These are phyloP conservation scores for Chaetomium olivaceum DNA, from an alignment of 2,329 filamentous ascomycete genomes.

Conservation along the genomic window DNA sequence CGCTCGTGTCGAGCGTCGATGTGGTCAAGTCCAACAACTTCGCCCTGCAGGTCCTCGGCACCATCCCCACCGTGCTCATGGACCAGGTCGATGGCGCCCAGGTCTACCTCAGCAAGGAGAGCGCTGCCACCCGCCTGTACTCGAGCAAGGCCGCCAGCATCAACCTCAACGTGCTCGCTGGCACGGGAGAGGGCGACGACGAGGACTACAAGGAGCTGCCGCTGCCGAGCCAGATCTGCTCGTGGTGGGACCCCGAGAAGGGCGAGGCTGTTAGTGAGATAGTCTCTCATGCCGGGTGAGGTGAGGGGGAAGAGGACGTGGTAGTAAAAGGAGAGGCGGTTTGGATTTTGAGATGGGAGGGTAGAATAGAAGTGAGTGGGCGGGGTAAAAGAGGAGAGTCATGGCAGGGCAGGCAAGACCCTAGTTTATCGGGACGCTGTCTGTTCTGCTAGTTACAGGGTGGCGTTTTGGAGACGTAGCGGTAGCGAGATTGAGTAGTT, in stretches of 20 bases:
- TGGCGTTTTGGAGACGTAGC: not conserved
- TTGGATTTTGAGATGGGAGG: not conserved
- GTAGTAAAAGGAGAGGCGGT: not conserved
- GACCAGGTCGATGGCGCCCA: slow-evolving; percentile 92
- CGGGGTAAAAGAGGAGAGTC: too few relatives aligned
- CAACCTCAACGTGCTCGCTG: slow-evolving; percentile 79
- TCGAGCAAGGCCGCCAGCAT: slow-evolving; percentile 84
- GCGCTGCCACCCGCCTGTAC: slow-evolving; percentile 76
- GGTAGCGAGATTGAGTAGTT: not conserved
- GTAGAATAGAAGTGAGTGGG: not conserved
- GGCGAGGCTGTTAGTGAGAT: slow-evolving; percentile 87
- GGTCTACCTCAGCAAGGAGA: slow-evolving; percentile 82
- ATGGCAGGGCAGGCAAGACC: not conserved
- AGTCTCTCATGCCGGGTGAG: slow-evolving; percentile 84
- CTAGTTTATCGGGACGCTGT: not conserved
- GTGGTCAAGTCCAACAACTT: slow-evolving; percentile 96
- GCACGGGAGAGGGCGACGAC: slow-evolving; percentile 69
- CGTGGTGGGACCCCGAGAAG: slow-evolving; percentile 67
- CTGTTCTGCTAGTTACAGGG: not conserved
- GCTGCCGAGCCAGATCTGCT: slow-evolving; percentile 85
- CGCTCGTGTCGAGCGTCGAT: slow-evolving; percentile 86
- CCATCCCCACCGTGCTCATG: slow-evolving; percentile 81
- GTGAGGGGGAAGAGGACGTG: not conserved
- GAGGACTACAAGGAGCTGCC: slow-evolving; percentile 87
- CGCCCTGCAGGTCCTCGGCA: slow-evolving; percentile 78